Evolutionary conservation across 108 stramenopile species (phyloP).

Genomic region (Cyclostephanos tholiformis): DNA sequence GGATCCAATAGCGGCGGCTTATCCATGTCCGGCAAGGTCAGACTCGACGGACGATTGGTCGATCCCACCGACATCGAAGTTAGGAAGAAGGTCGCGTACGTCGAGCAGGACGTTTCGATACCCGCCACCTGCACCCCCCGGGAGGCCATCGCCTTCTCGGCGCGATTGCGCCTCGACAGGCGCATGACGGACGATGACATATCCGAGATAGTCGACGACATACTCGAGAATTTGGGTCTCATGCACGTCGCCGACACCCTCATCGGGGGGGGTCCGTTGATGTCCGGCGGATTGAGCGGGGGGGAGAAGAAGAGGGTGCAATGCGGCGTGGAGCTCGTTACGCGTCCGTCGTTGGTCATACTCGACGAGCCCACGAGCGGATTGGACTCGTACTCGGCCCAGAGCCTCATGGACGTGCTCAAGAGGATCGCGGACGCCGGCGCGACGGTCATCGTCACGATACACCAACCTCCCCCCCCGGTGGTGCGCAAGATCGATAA

Average conservation of each 20-base stretch:
- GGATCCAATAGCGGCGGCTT: slow-evolving; percentile 24
- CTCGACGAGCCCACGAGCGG: slow-evolving; percentile 73
- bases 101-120: slow-evolving; percentile 84
- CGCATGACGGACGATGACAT: slow-evolving; percentile 61
- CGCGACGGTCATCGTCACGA: slow-evolving; percentile 83
- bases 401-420: slow-evolving; percentile 76
- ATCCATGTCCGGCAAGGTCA: slow-evolving; percentile 58
- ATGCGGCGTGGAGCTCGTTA: slow-evolving; percentile 80
- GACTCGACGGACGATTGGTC: slow-evolving; percentile 66
- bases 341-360: slow-evolving; percentile 69
- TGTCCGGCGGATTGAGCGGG: slow-evolving; percentile 64
- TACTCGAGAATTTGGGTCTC: slow-evolving; percentile 79
- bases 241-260: slow-evolving; percentile 69
- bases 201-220: slow-evolving; percentile 62
- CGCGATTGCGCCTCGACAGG: slow-evolving; percentile 72
- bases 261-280: slow-evolving; percentile 69
- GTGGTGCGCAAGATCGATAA: slow-evolving; percentile 83
- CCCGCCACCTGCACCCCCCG: slow-evolving; percentile 81
- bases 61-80: slow-evolving; percentile 69
- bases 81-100: slow-evolving; percentile 83
- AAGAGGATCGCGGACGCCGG: slow-evolving; percentile 83
- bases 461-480: slow-evolving; percentile 90
- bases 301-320: slow-evolving; percentile 79
- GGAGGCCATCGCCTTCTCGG: slow-evolving; percentile 87
- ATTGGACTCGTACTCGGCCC: slow-evolving; percentile 76